Base-by-base conservation (phyloP, 768 basidiomycete species). In the Trametes punicea region DNA sequence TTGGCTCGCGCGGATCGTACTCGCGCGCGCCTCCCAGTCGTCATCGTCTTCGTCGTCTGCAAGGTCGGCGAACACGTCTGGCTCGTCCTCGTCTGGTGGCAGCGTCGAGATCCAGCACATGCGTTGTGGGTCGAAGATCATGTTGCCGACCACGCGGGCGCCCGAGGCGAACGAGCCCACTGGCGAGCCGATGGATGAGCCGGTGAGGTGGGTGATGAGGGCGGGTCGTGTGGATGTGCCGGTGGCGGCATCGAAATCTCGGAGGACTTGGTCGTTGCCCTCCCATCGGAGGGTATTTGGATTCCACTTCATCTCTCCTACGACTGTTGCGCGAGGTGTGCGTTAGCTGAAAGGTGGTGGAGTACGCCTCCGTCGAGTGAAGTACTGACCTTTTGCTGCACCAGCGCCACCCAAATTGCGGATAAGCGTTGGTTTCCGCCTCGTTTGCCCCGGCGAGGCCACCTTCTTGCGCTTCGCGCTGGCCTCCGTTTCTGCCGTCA, bases 221-320 rank as follows among this genome's bases (percentile, higher is more conserved):
- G 96, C 96, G 6, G 96, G 96, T 25, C 96, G 87, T 13, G 87
- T 87, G 3, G 93, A 92, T 11, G 88, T 86, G 44, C 85, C 84
- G 44, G 90, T 81, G 15, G 81, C 86, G 16, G 74, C 73, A 47
- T 98, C 96, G 69, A 98, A 99, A 52, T 93, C 94, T 55, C 89
- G 86, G 27, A 98, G 78, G 15, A 84, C 83, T 56, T 89, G 85
- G 61, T 99, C 96, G 70, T 99, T 98, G 49, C 96, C 96, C 76
- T 99, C 96, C 96, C 96, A 99, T 31, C 92, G 87, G 15, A 90
- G 81, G 2, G 84, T 85, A 16, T 73, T 75, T 36, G 96, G 95
- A 71, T 99, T 98, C 91, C 93, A 99, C 65, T 84, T 90, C 96
- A 99, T 99, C 51, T 95, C 92, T 20, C 93, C 94, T 55, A 96